phyloP scores from a whole-genome alignment of 106 monocot genomes.

The Platanthera guangdongensis region DNA sequence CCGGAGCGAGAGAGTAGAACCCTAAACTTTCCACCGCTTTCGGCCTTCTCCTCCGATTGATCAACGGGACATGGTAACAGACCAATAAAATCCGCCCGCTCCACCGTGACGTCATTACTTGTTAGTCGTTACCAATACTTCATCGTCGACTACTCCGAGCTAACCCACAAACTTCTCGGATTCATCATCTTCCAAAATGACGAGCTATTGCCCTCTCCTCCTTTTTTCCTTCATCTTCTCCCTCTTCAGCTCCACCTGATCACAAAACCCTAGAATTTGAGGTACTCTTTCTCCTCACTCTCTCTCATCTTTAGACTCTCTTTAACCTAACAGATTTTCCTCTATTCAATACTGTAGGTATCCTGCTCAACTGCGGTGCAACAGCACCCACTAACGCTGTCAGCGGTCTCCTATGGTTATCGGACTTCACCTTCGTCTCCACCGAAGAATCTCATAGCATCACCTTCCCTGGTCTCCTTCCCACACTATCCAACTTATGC shows the following conservation, averaged over 20 bases:
- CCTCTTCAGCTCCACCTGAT: background rate
- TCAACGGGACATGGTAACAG: background rate
- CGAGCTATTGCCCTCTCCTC: background rate
- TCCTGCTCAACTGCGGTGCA: conserved; percentile 60
- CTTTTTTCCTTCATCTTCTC: conserved; percentile 4
- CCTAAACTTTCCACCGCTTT: conserved; percentile 1
- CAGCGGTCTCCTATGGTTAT: conserved; percentile 31
- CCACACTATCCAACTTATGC: conserved; percentile 60
- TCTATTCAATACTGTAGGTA: conserved; percentile 7
- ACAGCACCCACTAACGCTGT: background rate
- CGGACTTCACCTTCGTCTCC: conserved; percentile 43
- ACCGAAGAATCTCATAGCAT: conserved; percentile 26
- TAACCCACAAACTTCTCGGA: background rate
- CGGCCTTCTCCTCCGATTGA: background rate
- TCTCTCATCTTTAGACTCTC: background rate
- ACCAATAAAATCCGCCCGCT: background rate
- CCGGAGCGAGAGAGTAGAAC: too few relatives aligned
- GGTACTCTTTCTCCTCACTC: background rate
- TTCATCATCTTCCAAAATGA: background rate
- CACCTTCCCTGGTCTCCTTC: conserved; percentile 35
- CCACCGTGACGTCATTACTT: background rate
- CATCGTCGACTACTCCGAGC: background rate
- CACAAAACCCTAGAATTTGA: background rate
- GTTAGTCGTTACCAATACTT: background rate
- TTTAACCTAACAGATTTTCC: background rate